These are phyloP conservation scores for Apiospora phragmitis DNA, from an alignment of 2,329 filamentous ascomycete genomes.

Conservation along the genomic window DNA sequence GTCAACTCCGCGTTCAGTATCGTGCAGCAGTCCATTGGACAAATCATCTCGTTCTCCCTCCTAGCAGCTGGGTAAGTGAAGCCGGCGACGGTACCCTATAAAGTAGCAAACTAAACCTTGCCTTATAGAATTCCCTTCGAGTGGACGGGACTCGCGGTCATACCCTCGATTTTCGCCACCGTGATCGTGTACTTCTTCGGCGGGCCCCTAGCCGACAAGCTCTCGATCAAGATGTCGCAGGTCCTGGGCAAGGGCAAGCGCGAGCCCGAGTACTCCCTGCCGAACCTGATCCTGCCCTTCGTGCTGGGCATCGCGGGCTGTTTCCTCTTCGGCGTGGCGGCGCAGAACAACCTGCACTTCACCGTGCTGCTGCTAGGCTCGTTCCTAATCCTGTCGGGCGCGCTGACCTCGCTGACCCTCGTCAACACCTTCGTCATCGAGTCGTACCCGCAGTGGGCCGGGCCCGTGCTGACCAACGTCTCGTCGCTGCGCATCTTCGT, in stretches of 20 bases:
- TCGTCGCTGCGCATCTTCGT: constrained; percentile 24
- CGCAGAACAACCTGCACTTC: constrained; percentile 22
- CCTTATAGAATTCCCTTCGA: constrained; percentile 15
- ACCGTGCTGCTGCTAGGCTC: constrained; percentile 23
- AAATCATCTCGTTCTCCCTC: constrained; percentile 15
- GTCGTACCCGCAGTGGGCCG: constrained; percentile 26
- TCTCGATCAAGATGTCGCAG: constrained; percentile 23
- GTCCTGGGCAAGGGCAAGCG: constrained; percentile 21
- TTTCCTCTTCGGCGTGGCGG: constrained; percentile 26
- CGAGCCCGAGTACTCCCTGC: constrained; percentile 28
- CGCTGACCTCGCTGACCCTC: constrained; percentile 23
- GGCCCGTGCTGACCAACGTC: constrained; percentile 24
- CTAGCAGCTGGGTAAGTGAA: constrained; percentile 17
- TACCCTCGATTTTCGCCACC: constrained; percentile 19
- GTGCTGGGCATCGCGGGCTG: constrained; percentile 22
- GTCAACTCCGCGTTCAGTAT: constrained; percentile 15
- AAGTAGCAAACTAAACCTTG: constrained; percentile 1
- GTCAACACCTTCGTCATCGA: constrained; percentile 28
- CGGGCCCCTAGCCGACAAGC: constrained; percentile 34
- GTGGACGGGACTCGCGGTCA: constrained; percentile 17
- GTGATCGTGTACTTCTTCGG: constrained; percentile 28
- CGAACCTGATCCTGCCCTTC: constrained; percentile 27
- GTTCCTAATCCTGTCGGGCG: constrained; percentile 23
- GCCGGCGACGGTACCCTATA: not conserved
- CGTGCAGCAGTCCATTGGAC: constrained; percentile 19